These are phyloP conservation scores for Yarrowia divulgata DNA, from an alignment of 805 yeast genomes.

Conservation along the genomic window DNA sequence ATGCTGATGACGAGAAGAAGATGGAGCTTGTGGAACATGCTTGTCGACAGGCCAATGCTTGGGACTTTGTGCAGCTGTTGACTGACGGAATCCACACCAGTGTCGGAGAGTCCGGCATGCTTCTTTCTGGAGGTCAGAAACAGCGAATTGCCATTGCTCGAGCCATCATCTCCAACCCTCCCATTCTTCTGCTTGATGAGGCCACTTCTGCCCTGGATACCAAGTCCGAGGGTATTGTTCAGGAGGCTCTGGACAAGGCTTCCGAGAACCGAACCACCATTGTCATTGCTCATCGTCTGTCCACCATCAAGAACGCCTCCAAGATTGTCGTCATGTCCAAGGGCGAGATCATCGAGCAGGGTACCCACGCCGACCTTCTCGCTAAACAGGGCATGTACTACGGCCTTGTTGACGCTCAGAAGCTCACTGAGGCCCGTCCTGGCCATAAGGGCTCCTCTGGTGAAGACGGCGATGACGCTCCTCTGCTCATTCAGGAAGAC, in stretches of 20 bases:
- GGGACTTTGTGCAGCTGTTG: conserved; percentile 58
- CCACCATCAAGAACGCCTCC: conserved; percentile 64
- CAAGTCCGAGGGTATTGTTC: conserved; percentile 54
- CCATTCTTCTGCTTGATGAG: conserved; percentile 66
- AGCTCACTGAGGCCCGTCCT: conserved; percentile 43
- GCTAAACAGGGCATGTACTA: conserved; percentile 47
- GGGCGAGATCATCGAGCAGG: conserved; percentile 60
- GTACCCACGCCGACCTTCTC: conserved; percentile 53
- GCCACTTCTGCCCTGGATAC: conserved; percentile 69
- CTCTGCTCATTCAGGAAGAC: conserved; percentile 40
- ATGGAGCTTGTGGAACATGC: conserved; percentile 52
- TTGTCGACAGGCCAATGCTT: conserved; percentile 53
- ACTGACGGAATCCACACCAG: conserved; percentile 86
- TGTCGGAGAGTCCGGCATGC: conserved; percentile 64
- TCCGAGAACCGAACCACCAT: conserved; percentile 57
- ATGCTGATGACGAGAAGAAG: conserved; percentile 52
- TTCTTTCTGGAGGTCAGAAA: conserved; percentile 74
- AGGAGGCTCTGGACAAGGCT: conserved; percentile 53
- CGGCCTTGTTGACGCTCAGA: conserved; percentile 52
- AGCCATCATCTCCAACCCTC: conserved; percentile 69
- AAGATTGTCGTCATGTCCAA: conserved; percentile 60
- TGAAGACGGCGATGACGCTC: neutral
- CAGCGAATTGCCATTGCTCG: conserved; percentile 76
- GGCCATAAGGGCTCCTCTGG: conserved; percentile 39
- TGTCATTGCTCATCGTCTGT: conserved; percentile 64